Evolutionary conservation across 129 eudicot species (phyloP).

Genomic region (Pulicaria dysenterica): DNA sequence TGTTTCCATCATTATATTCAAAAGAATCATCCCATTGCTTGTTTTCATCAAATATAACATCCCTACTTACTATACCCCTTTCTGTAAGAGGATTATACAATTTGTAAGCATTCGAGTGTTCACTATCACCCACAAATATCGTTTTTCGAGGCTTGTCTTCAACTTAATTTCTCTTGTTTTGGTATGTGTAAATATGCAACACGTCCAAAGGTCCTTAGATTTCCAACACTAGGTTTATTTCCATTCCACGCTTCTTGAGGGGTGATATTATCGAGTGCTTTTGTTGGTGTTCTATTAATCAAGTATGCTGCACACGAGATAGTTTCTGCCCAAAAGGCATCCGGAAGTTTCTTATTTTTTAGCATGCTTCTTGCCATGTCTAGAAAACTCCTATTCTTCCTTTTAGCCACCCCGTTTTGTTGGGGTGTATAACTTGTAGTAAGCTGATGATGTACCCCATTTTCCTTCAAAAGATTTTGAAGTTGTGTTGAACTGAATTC

Average conservation of each 20-base stretch:
- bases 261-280: background rate
- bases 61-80: background rate
- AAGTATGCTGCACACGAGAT: background rate
- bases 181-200: conserved; percentile 18
- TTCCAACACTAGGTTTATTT: background rate
- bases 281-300: background rate
- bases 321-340: background rate
- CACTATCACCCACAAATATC: background rate
- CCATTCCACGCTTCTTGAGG: conserved; percentile 30
- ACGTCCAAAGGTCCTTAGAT: conserved; percentile 7
- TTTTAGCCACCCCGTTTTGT: conserved; percentile 1
- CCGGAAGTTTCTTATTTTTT: background rate
- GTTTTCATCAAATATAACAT: background rate
- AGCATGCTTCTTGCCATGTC: background rate
- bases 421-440: background rate
- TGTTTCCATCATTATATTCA: too few relatives aligned
- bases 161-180: background rate
- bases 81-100: background rate
- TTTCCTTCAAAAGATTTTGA: too few relatives aligned
- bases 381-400: background rate
- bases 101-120: background rate
- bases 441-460: background rate
- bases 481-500: background rate
- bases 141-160: background rate
- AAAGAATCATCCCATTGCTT: background rate